phyloP scores from a whole-genome alignment of 1,284 basidiomycete genomes.

The Inonotus hispidus region DNA sequence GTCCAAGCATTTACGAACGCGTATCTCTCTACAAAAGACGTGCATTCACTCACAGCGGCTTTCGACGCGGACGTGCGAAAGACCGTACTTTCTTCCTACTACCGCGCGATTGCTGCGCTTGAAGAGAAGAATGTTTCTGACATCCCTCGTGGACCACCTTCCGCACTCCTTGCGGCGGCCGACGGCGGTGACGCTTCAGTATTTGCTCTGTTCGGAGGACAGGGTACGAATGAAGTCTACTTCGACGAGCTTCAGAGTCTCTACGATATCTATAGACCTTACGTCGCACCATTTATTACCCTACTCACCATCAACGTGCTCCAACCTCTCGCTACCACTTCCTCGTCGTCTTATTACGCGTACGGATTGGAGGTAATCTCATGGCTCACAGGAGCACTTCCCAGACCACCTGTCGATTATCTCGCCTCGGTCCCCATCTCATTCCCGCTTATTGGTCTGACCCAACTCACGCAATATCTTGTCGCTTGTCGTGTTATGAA shows the following conservation, averaged over 20 bases:
- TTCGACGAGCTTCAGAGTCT: conserved; percentile 93
- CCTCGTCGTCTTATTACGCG: conserved; percentile 65
- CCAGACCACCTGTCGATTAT: conserved; percentile 81
- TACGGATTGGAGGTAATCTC: conserved; percentile 79
- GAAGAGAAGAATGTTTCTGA: conserved; percentile 53
- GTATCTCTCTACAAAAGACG: conserved; percentile 70
- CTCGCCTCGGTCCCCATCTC: conserved; percentile 94
- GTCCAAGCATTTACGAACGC: conserved; percentile 75
- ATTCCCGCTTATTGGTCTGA: conserved; percentile 92
- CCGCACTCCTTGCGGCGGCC: conserved; percentile 74
- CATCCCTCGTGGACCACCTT: conserved; percentile 61
- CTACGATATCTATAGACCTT: conserved; percentile 87
- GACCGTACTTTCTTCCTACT: conserved; percentile 77
- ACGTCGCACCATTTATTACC: conserved; percentile 68
- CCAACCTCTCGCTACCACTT: conserved; percentile 63
- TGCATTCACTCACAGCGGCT: conserved; percentile 74
- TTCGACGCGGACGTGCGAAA: conserved; percentile 77
- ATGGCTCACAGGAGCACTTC: conserved; percentile 74
- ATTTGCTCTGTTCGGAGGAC: conserved; percentile 96
- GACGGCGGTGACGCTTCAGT: conserved; percentile 69
- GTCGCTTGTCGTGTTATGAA: conserved; percentile 71
- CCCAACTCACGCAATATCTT: conserved; percentile 92
- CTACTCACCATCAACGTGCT: conserved; percentile 66
- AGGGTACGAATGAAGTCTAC: conserved; percentile 97
- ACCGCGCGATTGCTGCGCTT: conserved; percentile 69